phyloP scores from a whole-genome alignment of 1,284 basidiomycete genomes.

The Trametes versicolor region DNA sequence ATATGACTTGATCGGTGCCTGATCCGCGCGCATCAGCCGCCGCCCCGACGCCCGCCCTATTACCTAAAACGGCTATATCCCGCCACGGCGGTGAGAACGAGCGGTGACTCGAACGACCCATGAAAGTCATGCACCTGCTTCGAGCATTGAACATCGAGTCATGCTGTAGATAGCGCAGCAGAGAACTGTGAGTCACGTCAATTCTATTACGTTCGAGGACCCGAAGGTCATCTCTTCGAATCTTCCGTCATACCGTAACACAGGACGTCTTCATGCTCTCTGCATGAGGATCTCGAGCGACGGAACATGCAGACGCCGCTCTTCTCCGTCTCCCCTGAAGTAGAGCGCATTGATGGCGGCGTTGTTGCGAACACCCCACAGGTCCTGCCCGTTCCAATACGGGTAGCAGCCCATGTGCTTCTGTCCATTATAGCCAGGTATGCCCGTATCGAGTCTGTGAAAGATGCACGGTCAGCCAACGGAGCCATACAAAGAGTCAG shows the following conservation, averaged over 20 bases:
- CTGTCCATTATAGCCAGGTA: constrained; percentile 57
- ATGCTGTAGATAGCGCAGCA: too few species aligned
- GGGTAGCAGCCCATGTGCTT: constrained; percentile 47
- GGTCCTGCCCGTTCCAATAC: constrained; percentile 39
- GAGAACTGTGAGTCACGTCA: too few species aligned
- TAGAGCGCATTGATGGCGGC: constrained; percentile 37
- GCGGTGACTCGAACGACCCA: background rate
- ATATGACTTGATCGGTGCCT: background rate
- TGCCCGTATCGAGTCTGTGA: constrained; percentile 32
- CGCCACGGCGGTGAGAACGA: background rate
- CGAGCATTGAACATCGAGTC: too few species aligned
- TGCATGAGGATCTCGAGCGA: constrained; percentile 17
- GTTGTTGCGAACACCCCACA: constrained; percentile 37
- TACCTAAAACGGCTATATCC: background rate
- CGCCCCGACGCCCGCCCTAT: background rate
- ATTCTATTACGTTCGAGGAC: too few species aligned
- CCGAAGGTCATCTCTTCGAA: too few species aligned
- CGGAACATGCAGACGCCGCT: constrained; percentile 20
- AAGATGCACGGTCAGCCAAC: background rate
- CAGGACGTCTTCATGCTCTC: background rate
- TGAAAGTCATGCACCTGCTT: too few species aligned
- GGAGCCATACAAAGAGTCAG: background rate
- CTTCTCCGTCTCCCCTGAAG: constrained; percentile 23
- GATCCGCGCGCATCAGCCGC: background rate
- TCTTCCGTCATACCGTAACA: too few species aligned